Evolutionary conservation across 2,329 filamentous ascomycete species (phyloP).

Genomic region (Hypoxylon sp.): DNA sequence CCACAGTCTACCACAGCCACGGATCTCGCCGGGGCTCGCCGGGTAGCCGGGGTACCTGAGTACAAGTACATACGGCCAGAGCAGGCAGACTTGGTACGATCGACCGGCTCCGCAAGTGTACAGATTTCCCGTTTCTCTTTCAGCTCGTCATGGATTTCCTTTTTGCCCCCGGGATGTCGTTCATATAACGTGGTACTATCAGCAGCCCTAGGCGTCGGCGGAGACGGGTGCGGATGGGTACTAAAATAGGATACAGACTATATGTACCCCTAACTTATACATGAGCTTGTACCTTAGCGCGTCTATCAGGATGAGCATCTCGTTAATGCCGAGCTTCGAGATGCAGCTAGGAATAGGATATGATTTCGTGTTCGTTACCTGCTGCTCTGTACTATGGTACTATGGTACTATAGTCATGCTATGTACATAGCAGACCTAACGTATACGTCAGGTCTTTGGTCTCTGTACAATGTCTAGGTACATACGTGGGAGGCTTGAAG

Average conservation of each 20-base stretch:
- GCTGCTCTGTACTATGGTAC: neutral
- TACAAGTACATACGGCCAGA: too few relatives aligned
- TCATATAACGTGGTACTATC: too few relatives aligned
- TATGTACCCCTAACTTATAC: neutral
- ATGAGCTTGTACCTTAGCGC: constrained; percentile 11
- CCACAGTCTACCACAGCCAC: constrained; percentile 25
- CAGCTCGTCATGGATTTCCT: constrained; percentile 37
- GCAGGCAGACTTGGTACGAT: constrained; percentile 20
- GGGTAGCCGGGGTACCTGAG: too few relatives aligned
- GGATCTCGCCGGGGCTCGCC: constrained; percentile 20
- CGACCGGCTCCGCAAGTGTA: constrained; percentile 25
- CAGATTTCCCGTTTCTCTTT: constrained; percentile 12
- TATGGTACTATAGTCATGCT: too few relatives aligned
- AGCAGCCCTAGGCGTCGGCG: neutral
- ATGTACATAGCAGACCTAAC: too few relatives aligned
- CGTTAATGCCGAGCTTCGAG: constrained; percentile 24
- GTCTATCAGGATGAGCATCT: constrained; percentile 14
- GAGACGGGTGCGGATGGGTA: neutral
- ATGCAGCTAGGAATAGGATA: constrained; percentile 16
- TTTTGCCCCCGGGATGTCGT: constrained; percentile 4
- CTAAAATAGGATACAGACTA: neutral
- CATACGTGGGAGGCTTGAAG: constrained; percentile 1
- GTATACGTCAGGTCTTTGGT: too few relatives aligned
- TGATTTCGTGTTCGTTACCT: constrained; percentile 8
- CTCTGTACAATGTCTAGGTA: neutral